Base-by-base conservation (phyloP, 179 eudicot species). In the Patellifolia procumbens region DNA sequence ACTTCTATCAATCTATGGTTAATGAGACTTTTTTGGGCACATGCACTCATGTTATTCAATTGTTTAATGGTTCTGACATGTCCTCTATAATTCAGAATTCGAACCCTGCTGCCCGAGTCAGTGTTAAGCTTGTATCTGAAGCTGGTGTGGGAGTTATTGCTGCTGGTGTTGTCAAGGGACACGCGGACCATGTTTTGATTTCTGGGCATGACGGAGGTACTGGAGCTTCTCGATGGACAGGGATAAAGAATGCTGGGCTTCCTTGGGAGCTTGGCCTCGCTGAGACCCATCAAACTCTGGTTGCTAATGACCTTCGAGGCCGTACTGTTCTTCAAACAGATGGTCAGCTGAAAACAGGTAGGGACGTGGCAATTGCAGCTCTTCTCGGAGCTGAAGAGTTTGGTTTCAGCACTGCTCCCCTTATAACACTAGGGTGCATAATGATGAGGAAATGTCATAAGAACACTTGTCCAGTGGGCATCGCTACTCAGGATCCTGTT, bases 211-310 rank as follows among this genome's bases (percentile, higher is more conserved):
- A 96, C 83, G 99, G 99, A 76, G 99, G 99, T 39, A 96, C 99
- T 2, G 99, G 99, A 11, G 99, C 98, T 64, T 91, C 98, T 32
- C 84, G 99, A 52, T 96, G 98, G 99, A 96, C 98, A n/a, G 98
- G 99, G 6, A 96, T 96, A 79, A 96, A 96, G 86, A 90, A 87
- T 85, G 99, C 99, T 53, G 99, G 99, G 66, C 92, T 96, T 76
- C 99, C 99, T 5, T 96, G 99, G 99, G 99, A 96, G 83, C 97
- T 96, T 79, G 99, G 99, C 60, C 83, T 96, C 69, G 98, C 99
- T 3, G 99, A 96, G 87, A 96, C 99, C 42, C 99, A 96, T 82
- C 99, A 96, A 81, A 96, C 99, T 31, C 85, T 96, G 52, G 99
- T 96, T 73, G 99, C 99, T 37, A 96, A 96, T 72, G 92, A 92